Base-by-base conservation (phyloP, 805 yeast genomes). In the Zygoascus ofunaensis region DNA sequence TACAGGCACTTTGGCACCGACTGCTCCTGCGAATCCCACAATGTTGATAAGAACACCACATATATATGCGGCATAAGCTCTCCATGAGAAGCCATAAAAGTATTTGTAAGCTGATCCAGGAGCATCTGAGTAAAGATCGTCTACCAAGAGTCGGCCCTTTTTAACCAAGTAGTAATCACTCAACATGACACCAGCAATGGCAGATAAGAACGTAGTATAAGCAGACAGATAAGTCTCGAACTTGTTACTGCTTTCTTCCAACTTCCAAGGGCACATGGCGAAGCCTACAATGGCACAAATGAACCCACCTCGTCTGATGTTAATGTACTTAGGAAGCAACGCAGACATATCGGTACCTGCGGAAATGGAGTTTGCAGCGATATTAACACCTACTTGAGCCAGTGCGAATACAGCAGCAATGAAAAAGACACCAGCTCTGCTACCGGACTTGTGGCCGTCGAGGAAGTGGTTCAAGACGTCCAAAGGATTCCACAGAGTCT, bases 11-110 rank as follows among this genome's bases (percentile, higher is more conserved):
- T 69, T 72, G n/a, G 79, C 74, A 34, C 80, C 84, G 20, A 84
- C 78, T 7, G 87, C 87, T 50, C 94, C 68, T 4, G 81, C 90
- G 55, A 87, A 87, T 1, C 96, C 96, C 18, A 82, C 82, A 57
- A 87, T 80, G 56, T 86, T 87, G 39, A 94, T 92, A 30, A 78
- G 67, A 47, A 87, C 80, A 44, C 95, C 95, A 52, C 80, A 71
- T 51, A 87, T 60, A 60, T 87, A 87, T 1, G 95, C 92, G 26
- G 71, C 76, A 52, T 76, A 79, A 1, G 90, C 95, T 60, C 94
- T 72, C 92, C 94, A 84, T 59, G 86, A 85, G 61, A 76, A 54
- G 34, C 95, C 95, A 39, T 68, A 63, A 55, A 74, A 72, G 64
- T 75, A 86, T 64, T 72, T 73, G 65, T 87, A 87, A 45, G 66